Evolutionary conservation across 2,329 filamentous ascomycete species (phyloP).

Genomic region (Colletotrichum endophyticum): DNA sequence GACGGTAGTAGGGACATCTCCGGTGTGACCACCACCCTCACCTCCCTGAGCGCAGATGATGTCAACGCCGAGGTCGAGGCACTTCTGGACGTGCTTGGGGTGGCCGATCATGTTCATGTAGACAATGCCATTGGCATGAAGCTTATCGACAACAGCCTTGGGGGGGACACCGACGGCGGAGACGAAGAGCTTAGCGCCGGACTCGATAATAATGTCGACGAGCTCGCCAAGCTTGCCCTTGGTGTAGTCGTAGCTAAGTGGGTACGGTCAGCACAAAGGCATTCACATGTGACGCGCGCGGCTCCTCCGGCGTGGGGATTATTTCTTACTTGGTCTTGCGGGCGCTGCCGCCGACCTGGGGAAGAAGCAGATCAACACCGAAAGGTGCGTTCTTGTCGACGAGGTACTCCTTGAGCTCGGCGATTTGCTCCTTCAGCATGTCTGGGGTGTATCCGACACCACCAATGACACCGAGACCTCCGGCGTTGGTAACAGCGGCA

Average conservation of each 20-base stretch:
- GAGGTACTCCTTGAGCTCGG: constrained; percentile 88
- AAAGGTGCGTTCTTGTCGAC: constrained; percentile 93
- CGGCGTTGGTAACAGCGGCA: constrained; percentile 95
- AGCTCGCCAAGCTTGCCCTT: constrained; percentile 97
- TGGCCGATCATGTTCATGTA: constrained; percentile 99
- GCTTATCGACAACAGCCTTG: constrained; percentile 83
- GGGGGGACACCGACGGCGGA: constrained; percentile 95
- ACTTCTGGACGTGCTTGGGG: constrained; percentile 98
- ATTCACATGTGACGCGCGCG: neutral
- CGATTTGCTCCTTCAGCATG: constrained; percentile 94
- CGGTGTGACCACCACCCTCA: constrained; percentile 96
- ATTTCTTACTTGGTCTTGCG: constrained; percentile 83
- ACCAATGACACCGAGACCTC: constrained; percentile 94
- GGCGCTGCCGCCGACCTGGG: constrained; percentile 92
- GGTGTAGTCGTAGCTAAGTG: constrained; percentile 92
- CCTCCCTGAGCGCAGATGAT: constrained; percentile 99
- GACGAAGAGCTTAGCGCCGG: constrained; percentile 90
- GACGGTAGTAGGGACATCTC: constrained; percentile 88
- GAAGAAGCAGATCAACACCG: constrained; percentile 90
- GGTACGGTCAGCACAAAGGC: neutral
- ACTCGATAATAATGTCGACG: constrained; percentile 90
- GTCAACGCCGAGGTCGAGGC: constrained; percentile 88
- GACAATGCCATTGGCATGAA: constrained; percentile 85
- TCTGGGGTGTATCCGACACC: constrained; percentile 96
- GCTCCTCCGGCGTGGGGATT: neutral